Base-by-base conservation (phyloP, 1,284 basidiomycete species). In the Trichosporon sp. region DNA sequence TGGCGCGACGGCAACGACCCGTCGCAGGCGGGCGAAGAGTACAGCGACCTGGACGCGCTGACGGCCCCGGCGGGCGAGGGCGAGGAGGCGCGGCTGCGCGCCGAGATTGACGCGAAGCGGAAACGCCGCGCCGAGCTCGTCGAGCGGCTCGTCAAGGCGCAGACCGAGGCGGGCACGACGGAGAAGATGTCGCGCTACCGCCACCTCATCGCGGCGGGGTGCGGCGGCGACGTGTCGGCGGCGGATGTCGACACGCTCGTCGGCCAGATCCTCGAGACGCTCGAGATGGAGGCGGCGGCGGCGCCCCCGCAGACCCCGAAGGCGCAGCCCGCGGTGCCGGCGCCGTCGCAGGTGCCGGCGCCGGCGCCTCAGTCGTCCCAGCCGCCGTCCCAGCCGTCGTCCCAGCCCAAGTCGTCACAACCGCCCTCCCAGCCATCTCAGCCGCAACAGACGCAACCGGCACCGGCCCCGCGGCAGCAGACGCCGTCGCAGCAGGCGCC, bases 141-240 rank as follows among this genome's bases (percentile, higher is more conserved):
- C 75, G 89, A 90, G 60, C 87, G 89, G 72, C 84, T 92, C 72
- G 91, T 92, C 32, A 88, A 86, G 66, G 90, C 91, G 78, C 92
- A 93, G 80, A 90, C 92, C 21, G 92, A 94, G 83, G 78, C 81
- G 12, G 94, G 94, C 6, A 96, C 93, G 1, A 89, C 90, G 32
- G 92, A 92, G 25, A 87, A 90, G 71, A 94, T 97, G 88, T 87
- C 88, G 1, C 91, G 95, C 74, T 98, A 97, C 80, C 86, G 93
- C 73, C 86, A 90, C 71, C 83, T 97, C 66, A 93, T 97, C 75
- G 90, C 91, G 21, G 89, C 92, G 12, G 93, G 92, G 0, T 94
- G 92, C 81, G 92, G 92, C n/a, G 92, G 92, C 0, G 70, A 71
- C 25, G 87, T 95, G n/a, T 87, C 90, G 1, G 87, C 90, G 1